These are phyloP conservation scores for Sordaria brevicollis DNA, from an alignment of 495 filamentous ascomycete species.

Conservation along the genomic window DNA sequence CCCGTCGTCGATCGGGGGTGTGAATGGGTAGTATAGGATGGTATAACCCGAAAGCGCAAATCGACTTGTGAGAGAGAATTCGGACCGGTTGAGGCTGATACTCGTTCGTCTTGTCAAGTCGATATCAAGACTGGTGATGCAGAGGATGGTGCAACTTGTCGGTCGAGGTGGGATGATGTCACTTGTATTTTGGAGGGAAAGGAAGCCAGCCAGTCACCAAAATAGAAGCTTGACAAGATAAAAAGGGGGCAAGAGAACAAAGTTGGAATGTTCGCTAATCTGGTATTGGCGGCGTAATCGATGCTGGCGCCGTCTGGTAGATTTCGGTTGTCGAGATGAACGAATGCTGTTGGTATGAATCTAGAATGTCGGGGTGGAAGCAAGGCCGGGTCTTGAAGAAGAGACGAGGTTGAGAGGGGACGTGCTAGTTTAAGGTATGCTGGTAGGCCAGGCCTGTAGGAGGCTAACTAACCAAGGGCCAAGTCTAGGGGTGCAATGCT, in stretches of 20 bases:
- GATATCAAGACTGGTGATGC: not conserved
- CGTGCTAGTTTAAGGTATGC: not conserved
- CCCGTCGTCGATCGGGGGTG: not conserved
- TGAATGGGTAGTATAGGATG: not conserved
- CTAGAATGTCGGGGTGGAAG: not conserved
- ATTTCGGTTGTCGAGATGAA: not conserved
- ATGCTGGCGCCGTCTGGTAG: not conserved
- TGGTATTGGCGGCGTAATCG: not conserved
- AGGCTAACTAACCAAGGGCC: too few species aligned
- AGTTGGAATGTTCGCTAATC: not conserved
- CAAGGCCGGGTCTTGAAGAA: not conserved
- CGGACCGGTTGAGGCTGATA: not conserved
- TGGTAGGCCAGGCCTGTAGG: not conserved
- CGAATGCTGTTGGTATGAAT: not conserved
- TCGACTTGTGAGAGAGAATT: not conserved
- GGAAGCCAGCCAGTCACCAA: not conserved
- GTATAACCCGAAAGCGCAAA: not conserved
- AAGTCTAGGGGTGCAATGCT: not conserved
- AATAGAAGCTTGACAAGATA: not conserved
- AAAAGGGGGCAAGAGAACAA: not conserved
- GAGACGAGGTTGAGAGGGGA: not conserved
- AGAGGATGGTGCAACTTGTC: conserved; percentile 11
- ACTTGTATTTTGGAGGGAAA: not conserved
- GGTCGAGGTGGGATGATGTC: not conserved
- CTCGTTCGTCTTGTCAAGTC: not conserved